Conservation (phyloP, 2,329 filamentous ascomycete species). For the Sclerotinia subarctica region DNA sequence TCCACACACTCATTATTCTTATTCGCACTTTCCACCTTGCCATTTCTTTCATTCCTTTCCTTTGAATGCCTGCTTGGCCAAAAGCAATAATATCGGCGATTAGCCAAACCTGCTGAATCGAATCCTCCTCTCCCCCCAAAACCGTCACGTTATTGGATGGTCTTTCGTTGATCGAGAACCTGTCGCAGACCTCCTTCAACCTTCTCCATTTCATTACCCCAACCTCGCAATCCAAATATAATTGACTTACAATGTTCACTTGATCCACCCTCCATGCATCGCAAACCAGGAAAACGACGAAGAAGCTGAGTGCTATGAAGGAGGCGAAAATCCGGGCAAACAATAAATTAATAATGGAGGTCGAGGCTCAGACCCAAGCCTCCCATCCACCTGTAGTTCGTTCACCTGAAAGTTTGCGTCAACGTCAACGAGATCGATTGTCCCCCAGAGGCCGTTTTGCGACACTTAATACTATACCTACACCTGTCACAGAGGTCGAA, state of each 20-base stretch:
- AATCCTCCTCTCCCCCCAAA: neutral
- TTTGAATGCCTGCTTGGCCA: neutral
- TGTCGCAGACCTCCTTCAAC: slow-evolving; percentile 18
- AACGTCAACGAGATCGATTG: slow-evolving; percentile 39
- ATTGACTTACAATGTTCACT: slow-evolving; percentile 1
- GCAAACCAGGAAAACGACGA: slow-evolving; percentile 26
- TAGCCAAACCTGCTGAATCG: neutral
- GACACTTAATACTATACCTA: slow-evolving; percentile 29
- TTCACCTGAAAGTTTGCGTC: slow-evolving; percentile 37
- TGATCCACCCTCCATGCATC: slow-evolving; percentile 31
- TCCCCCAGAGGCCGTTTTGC: slow-evolving; percentile 36
- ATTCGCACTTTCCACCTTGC: neutral
- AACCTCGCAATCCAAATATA: slow-evolving; percentile 1
- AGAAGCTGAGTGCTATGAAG: slow-evolving; percentile 22
- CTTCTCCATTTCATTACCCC: neutral
- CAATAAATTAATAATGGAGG: slow-evolving; percentile 19
- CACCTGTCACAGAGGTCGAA: slow-evolving; percentile 30
- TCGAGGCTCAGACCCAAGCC: slow-evolving; percentile 20
- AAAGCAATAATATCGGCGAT: slow-evolving; percentile 1
- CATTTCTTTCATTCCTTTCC: neutral
- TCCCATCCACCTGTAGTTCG: slow-evolving; percentile 21
- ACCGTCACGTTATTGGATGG: slow-evolving; percentile 13
- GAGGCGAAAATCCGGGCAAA: slow-evolving; percentile 17
- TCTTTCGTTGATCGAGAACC: slow-evolving; percentile 9
- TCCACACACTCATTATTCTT: neutral